Percentiles rank a stretch among this genome's conserved stretches.
Evolutionary conservation across 78 protist genomes (phyloP).

Genomic region (Polysphondylium violaceum): DNA sequence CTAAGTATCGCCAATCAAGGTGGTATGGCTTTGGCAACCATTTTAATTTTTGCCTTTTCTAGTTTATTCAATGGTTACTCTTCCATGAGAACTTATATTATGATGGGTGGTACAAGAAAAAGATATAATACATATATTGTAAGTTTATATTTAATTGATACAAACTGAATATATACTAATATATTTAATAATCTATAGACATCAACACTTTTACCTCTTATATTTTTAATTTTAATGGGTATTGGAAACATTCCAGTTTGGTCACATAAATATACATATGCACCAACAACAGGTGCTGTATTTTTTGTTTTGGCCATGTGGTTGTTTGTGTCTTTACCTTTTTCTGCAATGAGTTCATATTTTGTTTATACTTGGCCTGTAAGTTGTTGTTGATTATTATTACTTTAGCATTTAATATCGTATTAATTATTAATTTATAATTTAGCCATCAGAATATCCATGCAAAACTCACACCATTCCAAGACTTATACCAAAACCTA

Average conservation of each 20-base stretch:
- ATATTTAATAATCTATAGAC: conserved; percentile 16
- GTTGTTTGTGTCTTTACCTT: conserved; percentile 43
- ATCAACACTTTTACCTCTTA: conserved; percentile 23
- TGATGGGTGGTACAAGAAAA: conserved; percentile 74
- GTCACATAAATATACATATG: conserved; percentile 16
- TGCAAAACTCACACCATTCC: conserved; percentile 49
- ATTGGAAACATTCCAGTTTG: conserved; percentile 54
- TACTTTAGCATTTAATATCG: neutral
- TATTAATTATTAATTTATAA: neutral
- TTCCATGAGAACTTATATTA: conserved; percentile 70
- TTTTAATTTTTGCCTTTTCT: conserved; percentile 20
- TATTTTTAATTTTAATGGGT: conserved; percentile 6
- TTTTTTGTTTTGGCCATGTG: conserved; percentile 33
- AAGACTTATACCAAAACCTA: conserved; percentile 41
- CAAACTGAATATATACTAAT: neutral
- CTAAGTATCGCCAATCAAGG: conserved; percentile 47
- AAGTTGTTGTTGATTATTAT: too few species aligned
- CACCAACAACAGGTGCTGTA: conserved; percentile 19
- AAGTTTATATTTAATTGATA: neutral
- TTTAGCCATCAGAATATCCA: conserved; percentile 75
- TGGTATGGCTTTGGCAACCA: conserved; percentile 15
- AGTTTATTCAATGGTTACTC: conserved; percentile 46
- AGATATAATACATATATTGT: conserved; percentile 27
- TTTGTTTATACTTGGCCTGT: conserved; percentile 76
- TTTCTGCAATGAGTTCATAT: conserved; percentile 38